Conservation (phyloP, 2,329 filamentous ascomycete species). For the Aspergillus sp. region DNA sequence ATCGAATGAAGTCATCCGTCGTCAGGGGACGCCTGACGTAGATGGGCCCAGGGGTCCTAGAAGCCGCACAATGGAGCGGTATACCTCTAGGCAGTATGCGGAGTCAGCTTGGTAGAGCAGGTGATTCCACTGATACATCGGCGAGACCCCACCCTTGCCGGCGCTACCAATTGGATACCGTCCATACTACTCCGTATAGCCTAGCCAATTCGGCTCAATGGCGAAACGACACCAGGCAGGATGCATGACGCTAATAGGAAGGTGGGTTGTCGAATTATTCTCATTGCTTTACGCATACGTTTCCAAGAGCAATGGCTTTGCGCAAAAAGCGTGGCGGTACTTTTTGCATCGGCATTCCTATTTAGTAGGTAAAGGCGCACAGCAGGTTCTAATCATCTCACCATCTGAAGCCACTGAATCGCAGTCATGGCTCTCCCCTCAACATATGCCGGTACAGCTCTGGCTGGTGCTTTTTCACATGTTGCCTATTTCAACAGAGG, state of each 20-base stretch:
- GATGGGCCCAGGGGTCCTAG: not conserved
- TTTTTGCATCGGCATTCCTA: not conserved
- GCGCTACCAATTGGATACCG: too few relatives aligned
- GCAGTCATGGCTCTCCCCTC: not conserved
- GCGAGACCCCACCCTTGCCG: too few relatives aligned
- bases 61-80: too few relatives aligned
- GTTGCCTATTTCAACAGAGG: conserved; percentile 8
- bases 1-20: not conserved
- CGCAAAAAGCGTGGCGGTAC: not conserved
- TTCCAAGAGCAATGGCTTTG: not conserved
- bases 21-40: not conserved
- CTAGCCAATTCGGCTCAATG: not conserved
- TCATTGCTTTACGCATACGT: not conserved
- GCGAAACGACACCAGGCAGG: not conserved
- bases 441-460: not conserved
- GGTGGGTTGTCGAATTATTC: not conserved
- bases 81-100: too few relatives aligned
- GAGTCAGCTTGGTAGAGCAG: too few relatives aligned
- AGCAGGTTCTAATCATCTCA: not conserved
- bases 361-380: not conserved
- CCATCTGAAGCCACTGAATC: not conserved
- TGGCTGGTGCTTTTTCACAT: conserved; percentile 8
- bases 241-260: not conserved
- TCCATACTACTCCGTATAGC: not conserved
- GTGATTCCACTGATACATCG: too few relatives aligned